Conservation (phyloP, 768 basidiomycete genomes). For the Agaricus subrufescens region DNA sequence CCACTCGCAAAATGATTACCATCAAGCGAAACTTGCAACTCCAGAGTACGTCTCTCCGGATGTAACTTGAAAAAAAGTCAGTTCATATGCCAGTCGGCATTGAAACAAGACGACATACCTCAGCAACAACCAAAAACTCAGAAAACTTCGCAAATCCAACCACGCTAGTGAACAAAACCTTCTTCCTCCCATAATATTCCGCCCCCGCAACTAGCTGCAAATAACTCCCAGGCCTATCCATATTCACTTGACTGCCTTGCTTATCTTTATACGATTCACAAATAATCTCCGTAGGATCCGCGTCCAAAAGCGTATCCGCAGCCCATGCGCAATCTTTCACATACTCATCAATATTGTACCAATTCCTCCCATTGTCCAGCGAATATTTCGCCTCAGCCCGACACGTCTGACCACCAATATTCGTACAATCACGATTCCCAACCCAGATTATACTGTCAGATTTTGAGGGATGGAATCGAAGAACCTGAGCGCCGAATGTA, state of each 20-base stretch:
- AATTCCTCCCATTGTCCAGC: constrained; percentile 69
- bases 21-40: constrained; percentile 90
- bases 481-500: constrained; percentile 63
- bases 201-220: constrained; percentile 76
- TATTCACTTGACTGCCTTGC: constrained; percentile 67
- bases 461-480: constrained; percentile 79
- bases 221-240: constrained; percentile 48
- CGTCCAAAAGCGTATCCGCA: constrained; percentile 66
- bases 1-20: constrained; percentile 82
- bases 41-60: constrained; percentile 52
- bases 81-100: neutral
- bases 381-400: constrained; percentile 74
- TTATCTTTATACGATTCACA: constrained; percentile 89
- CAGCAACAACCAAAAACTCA: constrained; percentile 93
- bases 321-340: constrained; percentile 93
- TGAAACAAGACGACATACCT: constrained; percentile 46
- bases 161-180: constrained; percentile 77
- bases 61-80: constrained; percentile 35
- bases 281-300: constrained; percentile 85
- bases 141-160: constrained; percentile 97
- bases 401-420: constrained; percentile 41
- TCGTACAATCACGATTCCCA: constrained; percentile 65
- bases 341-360: constrained; percentile 78
- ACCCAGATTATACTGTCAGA: constrained; percentile 89
- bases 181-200: constrained; percentile 67